These are phyloP conservation scores for Grosmannia serpens DNA, from an alignment of 2,329 filamentous ascomycete genomes.

Conservation along the genomic window DNA sequence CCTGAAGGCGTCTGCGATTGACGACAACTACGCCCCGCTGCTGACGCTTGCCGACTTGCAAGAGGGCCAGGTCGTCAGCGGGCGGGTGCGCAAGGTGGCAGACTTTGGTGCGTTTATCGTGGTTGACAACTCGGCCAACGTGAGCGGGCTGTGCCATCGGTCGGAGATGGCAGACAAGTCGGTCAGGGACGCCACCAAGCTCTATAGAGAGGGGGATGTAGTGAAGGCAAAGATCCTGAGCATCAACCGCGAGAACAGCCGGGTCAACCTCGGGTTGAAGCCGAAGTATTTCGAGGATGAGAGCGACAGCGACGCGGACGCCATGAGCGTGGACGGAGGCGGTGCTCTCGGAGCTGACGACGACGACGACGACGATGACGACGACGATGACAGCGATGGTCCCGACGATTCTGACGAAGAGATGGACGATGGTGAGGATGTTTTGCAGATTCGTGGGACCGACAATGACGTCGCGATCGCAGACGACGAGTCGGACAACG, in stretches of 20 bases:
- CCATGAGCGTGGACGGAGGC: conserved; percentile 29
- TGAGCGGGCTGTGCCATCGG: conserved; percentile 87
- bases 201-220: conserved; percentile 83
- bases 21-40: conserved; percentile 59
- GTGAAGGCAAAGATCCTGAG: conserved; percentile 86
- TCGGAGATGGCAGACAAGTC: conserved; percentile 80
- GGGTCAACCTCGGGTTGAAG: conserved; percentile 84
- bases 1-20: conserved; percentile 73
- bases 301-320: conserved; percentile 22
- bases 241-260: conserved; percentile 61
- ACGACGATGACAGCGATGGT: conserved; percentile 32
- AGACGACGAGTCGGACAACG: conserved; percentile 8
- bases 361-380: conserved; percentile 33
- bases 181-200: conserved; percentile 73
- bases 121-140: conserved; percentile 73
- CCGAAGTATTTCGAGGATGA: conserved; percentile 70
- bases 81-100: conserved; percentile 85
- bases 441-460: conserved; percentile 31
- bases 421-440: conserved; percentile 34
- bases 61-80: conserved; percentile 71
- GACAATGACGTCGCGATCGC: conserved; percentile 21
- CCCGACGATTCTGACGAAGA: conserved; percentile 37
- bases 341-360: conserved; percentile 30
- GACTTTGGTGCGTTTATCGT: conserved; percentile 93
- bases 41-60: conserved; percentile 67